Conservation (phyloP, 2,329 filamentous ascomycete genomes). For the Xylariaceae sp. region DNA sequence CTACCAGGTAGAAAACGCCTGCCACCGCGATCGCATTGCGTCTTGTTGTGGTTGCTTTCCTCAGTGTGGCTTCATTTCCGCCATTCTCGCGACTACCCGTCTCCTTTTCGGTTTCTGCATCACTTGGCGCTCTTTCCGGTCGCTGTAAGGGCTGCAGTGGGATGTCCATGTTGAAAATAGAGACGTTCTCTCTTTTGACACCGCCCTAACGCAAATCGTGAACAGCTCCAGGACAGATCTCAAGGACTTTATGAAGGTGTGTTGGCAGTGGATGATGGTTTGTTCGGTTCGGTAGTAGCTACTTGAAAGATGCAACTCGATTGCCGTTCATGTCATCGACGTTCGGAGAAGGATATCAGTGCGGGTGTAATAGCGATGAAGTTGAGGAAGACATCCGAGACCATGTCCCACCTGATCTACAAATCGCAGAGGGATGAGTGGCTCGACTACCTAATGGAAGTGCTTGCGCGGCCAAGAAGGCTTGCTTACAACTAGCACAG, state of each 20-base stretch:
- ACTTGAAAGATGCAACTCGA: neutral
- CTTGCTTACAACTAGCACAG: neutral
- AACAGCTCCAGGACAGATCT: neutral
- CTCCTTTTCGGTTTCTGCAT: slow-evolving; percentile 21
- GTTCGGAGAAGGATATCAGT: neutral
- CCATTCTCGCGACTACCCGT: slow-evolving; percentile 11
- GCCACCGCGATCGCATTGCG: slow-evolving; percentile 59
- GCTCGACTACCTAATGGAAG: slow-evolving; percentile 2
- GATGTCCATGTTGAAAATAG: slow-evolving; percentile 6
- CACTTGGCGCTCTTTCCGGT: slow-evolving; percentile 18
- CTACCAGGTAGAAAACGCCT: slow-evolving; percentile 63
- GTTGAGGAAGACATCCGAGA: neutral
- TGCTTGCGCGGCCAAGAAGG: neutral
- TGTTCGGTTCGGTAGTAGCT: neutral
- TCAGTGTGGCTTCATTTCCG: slow-evolving; percentile 33
- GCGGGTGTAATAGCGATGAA: neutral
- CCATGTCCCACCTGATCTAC: slow-evolving; percentile 2
- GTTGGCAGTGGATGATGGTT: neutral
- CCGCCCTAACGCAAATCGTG: neutral
- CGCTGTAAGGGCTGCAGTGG: slow-evolving; percentile 26
- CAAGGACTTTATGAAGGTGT: neutral
- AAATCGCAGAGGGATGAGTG: slow-evolving; percentile 1
- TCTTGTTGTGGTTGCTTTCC: slow-evolving; percentile 48
- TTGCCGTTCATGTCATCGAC: neutral
- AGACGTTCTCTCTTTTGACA: neutral